Base-by-base conservation (phyloP, 345 rosid genomes). In the Brassica carinata region DNA sequence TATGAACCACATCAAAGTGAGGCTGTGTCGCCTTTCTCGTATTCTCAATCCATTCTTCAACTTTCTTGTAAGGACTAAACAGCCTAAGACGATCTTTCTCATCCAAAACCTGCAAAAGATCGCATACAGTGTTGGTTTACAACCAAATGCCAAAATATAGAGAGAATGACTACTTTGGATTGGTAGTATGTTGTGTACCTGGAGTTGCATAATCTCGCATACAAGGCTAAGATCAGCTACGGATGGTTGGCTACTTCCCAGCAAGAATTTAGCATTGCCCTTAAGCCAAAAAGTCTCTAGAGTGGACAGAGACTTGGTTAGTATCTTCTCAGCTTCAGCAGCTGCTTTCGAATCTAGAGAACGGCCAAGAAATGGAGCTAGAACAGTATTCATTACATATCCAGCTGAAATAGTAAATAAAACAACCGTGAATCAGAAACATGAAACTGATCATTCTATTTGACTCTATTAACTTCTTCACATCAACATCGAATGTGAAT, bases 221-320 rank as follows among this genome's bases (percentile, higher is more conserved):
- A 88, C 91, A 26, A 94, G 91, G 89, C 90, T 89, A 63, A 94
- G 87, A 85, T 94, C 97, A 66, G 97, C 97, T 75, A 94, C 86
- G 11, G 97, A 87, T 45, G 95, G 95, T 73, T 89, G 97, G 86
- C 88, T 88, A 77, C 91, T 84, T 67, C 92, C 95, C 3, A 90
- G 73, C 86, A 91, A 77, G 85, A 89, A 94, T 33, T 82, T 85
- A 14, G 90, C 90, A 77, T 84, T 87, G 15, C 89, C 93, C 71
- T 87, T 87, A 55, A 94, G 95, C 98, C 98, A 91, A 58, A 90
- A 53, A 10, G 95, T 85, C 83, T 92, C 97, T 29, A 94, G 82
- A 82, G 67, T 85, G 40, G 81, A 77, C 63, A 91, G 85, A 33
- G 98, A 88, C 30, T 85, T 72, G 8, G 84, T 72, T 27, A 94